Conservation (phyloP, 805 yeast species). For the Yamadazyma takamatsuzukensis region DNA sequence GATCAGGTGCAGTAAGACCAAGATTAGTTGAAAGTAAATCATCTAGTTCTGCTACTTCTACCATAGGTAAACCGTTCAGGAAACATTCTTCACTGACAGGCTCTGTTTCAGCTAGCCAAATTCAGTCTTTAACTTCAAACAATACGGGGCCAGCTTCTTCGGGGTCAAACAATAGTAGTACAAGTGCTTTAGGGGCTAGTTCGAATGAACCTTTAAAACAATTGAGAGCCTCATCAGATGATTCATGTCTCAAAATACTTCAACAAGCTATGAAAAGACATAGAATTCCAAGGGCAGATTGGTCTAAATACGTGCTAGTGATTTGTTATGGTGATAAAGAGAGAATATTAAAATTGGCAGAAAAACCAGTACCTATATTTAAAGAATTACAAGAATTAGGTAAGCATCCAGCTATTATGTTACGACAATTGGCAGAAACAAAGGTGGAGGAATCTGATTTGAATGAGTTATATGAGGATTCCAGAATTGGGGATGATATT, state of each 20-base stretch:
- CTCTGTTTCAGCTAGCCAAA: conserved; percentile 1
- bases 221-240: conserved; percentile 81
- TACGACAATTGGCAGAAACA: conserved; percentile 65
- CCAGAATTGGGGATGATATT: conserved; percentile 40
- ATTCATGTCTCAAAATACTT: conserved; percentile 82
- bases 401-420: conserved; percentile 86
- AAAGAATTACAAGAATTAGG: conserved; percentile 84
- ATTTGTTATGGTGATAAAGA: conserved; percentile 91
- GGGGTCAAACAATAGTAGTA: too few relatives aligned
- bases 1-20: conserved; percentile 15
- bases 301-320: conserved; percentile 85
- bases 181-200: too few relatives aligned
- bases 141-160: too few relatives aligned
- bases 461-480: conserved; percentile 28
- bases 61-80: conserved; percentile 6
- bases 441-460: conserved; percentile 22
- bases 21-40: conserved; percentile 22
- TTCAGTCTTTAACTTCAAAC: conserved; percentile 22
- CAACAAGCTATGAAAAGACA: conserved; percentile 88
- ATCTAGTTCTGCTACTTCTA: conserved; percentile 17
- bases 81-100: conserved; percentile 12
- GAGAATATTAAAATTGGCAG: conserved; percentile 75
- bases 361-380: conserved; percentile 82
- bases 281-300: conserved; percentile 70
- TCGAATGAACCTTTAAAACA: conserved; percentile 71